Evolutionary conservation across 305 asterid species (phyloP).

Genomic region (Rubia balearica): DNA sequence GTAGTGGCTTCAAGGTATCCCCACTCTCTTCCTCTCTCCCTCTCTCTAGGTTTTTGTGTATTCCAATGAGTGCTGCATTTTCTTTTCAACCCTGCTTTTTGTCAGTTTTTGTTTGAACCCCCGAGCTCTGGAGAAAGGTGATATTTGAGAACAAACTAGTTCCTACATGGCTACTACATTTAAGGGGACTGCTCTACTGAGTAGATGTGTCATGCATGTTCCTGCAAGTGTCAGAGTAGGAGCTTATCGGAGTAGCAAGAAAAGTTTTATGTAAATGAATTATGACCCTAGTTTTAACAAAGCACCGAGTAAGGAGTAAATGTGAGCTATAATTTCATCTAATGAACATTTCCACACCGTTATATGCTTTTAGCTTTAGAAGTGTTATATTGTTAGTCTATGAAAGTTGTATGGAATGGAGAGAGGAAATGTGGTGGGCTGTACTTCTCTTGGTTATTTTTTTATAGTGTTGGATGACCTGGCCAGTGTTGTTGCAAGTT

Average conservation of each 20-base stretch:
- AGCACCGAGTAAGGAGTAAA: neutral
- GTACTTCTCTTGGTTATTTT: too few species aligned
- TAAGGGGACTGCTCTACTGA: neutral
- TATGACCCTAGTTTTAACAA: neutral
- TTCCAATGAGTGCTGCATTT: neutral
- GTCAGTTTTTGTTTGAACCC: neutral
- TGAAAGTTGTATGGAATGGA: neutral
- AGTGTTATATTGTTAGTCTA: neutral
- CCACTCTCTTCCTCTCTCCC: neutral
- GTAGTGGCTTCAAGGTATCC: constrained; percentile 73
- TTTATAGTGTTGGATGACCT: neutral
- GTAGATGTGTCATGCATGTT: neutral
- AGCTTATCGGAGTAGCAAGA: neutral
- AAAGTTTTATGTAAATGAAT: neutral
- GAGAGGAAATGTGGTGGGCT: neutral
- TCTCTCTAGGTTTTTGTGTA: neutral
- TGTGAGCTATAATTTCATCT: too few species aligned
- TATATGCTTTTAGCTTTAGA: neutral
- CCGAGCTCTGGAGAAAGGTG: constrained; percentile 4
- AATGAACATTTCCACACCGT: neutral
- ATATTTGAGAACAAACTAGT: neutral
- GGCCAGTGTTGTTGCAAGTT: neutral
- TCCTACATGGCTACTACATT: neutral
- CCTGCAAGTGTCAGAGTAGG: neutral
- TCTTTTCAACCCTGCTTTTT: neutral